Conservation (phyloP, 1,139 yeast genomes). For the Pichia sp. region DNA sequence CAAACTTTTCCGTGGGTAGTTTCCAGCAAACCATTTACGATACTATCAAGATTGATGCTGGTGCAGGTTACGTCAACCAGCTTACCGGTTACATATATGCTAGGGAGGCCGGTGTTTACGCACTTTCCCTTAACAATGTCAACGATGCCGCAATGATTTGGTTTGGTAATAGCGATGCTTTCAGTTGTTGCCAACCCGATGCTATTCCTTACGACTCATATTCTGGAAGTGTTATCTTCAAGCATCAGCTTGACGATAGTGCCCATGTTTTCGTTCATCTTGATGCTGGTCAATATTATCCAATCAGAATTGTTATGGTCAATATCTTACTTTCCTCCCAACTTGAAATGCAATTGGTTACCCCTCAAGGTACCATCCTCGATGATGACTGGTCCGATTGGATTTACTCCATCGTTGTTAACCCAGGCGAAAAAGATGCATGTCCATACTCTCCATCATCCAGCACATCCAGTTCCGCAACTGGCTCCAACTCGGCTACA, state of each 20-base stretch:
- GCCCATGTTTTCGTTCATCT: constrained; percentile 9
- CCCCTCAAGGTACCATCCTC: constrained; percentile 3
- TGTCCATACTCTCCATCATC: background rate
- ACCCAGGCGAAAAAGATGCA: background rate
- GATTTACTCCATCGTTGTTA: constrained; percentile 3
- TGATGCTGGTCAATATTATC: constrained; percentile 13
- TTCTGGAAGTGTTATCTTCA: constrained; percentile 1
- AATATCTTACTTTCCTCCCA: constrained; percentile 1
- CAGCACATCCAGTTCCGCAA: background rate
- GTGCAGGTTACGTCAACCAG: constrained; percentile 27
- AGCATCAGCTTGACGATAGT: background rate
- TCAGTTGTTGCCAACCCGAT: constrained; percentile 18
- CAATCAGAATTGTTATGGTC: constrained; percentile 16
- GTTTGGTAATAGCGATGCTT: constrained; percentile 17
- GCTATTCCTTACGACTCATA: constrained; percentile 4
- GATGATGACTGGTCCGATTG: constrained; percentile 7
- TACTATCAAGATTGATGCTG: constrained; percentile 27
- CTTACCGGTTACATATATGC: constrained; percentile 22
- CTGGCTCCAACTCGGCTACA: background rate
- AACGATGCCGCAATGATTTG: constrained; percentile 21
- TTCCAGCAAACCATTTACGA: constrained; percentile 24
- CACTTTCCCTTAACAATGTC: constrained; percentile 11
- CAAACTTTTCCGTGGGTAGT: constrained; percentile 5
- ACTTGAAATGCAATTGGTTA: constrained; percentile 5
- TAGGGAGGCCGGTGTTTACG: constrained; percentile 15